Percentiles rank a stretch among this genome's conserved stretches.
phyloP scores from a whole-genome alignment of 257 asterid species.

The Datura wrightii region DNA sequence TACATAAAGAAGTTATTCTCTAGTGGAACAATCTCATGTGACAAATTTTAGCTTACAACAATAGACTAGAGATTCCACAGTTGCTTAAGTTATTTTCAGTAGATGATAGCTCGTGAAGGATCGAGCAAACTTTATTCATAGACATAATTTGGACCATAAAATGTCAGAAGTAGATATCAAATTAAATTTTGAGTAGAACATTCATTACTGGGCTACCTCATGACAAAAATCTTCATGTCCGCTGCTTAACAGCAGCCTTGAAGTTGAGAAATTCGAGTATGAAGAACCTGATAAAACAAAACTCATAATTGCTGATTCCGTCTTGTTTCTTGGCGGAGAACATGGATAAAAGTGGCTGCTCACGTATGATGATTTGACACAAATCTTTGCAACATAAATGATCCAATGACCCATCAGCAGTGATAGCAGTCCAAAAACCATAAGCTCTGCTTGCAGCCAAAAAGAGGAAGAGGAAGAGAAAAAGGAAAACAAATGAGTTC shows the following conservation, averaged over 20 bases:
- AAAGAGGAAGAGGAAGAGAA: background rate
- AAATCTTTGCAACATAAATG: conserved; percentile 72
- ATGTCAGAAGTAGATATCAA: background rate
- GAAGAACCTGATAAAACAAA: conserved; percentile 39
- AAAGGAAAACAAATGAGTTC: background rate
- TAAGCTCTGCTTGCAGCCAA: conserved; percentile 66
- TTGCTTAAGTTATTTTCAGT: background rate
- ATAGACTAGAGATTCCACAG: background rate
- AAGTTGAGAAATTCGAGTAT: conserved; percentile 50
- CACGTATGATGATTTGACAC: conserved; percentile 77
- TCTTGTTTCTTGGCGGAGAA: conserved; percentile 42
- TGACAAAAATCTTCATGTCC: conserved; percentile 55
- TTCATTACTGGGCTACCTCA: conserved; percentile 50
- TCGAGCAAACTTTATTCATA: background rate
- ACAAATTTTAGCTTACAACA: background rate
- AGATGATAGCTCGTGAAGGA: background rate
- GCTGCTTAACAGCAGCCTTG: conserved; percentile 50
- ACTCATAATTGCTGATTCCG: conserved; percentile 34
- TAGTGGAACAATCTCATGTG: background rate
- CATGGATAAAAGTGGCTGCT: conserved; percentile 91
- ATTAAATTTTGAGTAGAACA: conserved; percentile 4
- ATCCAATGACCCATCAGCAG: conserved; percentile 97
- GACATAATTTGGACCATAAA: background rate
- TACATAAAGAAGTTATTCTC: background rate
- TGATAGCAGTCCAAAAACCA: conserved; percentile 90